Evolutionary conservation across 73 alveolate genomes (phyloP).

Genomic region (Stentor coeruleus): DNA sequence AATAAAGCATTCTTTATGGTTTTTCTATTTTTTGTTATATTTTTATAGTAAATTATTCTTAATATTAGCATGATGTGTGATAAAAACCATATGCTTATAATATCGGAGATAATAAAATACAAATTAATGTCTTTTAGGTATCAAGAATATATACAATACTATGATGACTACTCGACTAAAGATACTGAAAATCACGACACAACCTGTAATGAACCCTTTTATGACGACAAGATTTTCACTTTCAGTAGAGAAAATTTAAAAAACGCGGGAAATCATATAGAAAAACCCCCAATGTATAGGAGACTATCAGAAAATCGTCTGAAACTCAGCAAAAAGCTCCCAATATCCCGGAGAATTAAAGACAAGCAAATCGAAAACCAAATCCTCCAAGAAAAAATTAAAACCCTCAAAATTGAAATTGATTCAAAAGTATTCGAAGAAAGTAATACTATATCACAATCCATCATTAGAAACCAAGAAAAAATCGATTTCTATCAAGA

Average conservation of each 20-base stretch:
- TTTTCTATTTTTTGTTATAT: no score
- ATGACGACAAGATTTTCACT: no score
- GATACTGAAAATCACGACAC: no score
- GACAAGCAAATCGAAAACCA: not conserved
- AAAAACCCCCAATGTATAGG: not conserved
- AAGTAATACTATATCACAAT: not conserved
- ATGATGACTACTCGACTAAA: no score
- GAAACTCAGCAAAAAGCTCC: not conserved
- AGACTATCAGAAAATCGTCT: not conserved
- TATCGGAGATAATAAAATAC: no score
- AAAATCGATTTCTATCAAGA: not conserved
- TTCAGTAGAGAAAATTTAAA: conserved; percentile 27
- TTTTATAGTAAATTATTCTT: no score
- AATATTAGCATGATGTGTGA: no score
- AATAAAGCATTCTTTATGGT: no score
- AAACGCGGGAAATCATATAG: not conserved
- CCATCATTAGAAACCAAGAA: not conserved
- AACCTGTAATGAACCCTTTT: no score
- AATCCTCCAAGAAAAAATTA: not conserved
- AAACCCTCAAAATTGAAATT: not conserved
- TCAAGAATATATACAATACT: no score
- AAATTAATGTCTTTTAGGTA: no score
- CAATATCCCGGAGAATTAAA: not conserved
- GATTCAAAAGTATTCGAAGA: not conserved
- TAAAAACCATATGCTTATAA: no score